Evolutionary conservation across 2,329 filamentous ascomycete genomes (phyloP), one percentile per base, ranked within the genome.

Genomic region (Orbilia oligospora): DNA sequence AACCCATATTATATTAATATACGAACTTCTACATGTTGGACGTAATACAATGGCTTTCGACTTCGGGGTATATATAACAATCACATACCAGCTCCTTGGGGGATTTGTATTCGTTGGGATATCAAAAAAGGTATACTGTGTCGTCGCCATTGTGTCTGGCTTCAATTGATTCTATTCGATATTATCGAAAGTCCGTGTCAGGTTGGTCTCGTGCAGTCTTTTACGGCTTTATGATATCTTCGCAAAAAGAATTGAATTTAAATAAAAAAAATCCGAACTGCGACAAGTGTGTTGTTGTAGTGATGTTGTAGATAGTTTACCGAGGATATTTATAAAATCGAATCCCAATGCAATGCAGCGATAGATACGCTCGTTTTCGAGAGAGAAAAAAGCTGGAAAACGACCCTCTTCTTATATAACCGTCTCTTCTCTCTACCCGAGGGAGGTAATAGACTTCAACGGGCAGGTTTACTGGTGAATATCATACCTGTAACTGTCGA

Each of bases 221-320:
- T n/a, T 12, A 12, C 12, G 38, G 38, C 10, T 14, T n/a, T n/a
- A n/a, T n/a, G 38, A 16, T 41, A 41, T 3, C 36, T 14, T 41
- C 3, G 38, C 12, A 41, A 41, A n/a, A 41, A 18, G 48, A 55
- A 51, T 30, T 53, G 55, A 61, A 24, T 48, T 36, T 16, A 12
- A 48, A 66, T 38, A 3, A 10, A 30, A 5, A 12, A 38, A 58
- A 68, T 78, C 36, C 51, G 65, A 68, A 46, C 20, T n/a, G 61
- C 61, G 70, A 66, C 61, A 18, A n/a, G 44, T 78, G 75, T 72
- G 75, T 78, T 78, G 75, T 64, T 24, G 44, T n/a, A 46, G 12
- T 14, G 38, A 51, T 27, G 75, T 78, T 78, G 75, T 71, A 78
- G 36, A 33, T 53, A 12, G 24, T 24, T 18, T 16, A 38, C 27